Percentiles rank a stretch among this genome's conserved stretches.
These are phyloP conservation scores for Russula earlei DNA, from an alignment of 768 basidiomycete genomes.

Conservation along the genomic window DNA sequence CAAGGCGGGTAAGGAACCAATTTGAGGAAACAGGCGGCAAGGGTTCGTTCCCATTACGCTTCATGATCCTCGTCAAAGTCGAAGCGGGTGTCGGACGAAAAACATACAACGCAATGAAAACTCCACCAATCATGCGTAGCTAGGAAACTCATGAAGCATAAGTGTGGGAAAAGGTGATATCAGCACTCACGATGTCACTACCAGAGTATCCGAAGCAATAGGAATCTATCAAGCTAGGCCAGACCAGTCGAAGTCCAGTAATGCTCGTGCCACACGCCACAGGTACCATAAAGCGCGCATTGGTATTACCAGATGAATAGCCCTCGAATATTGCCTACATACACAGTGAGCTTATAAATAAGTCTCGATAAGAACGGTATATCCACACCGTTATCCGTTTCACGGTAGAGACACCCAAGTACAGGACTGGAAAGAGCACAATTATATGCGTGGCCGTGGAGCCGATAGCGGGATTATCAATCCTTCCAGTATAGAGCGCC, in stretches of 20 bases:
- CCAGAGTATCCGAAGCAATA: conserved; percentile 14
- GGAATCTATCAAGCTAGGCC: conserved; percentile 6
- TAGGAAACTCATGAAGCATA: background rate
- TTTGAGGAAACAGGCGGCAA: background rate
- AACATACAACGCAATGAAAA: conserved; percentile 14
- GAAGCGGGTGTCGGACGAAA: background rate
- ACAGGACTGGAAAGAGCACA: conserved; percentile 50
- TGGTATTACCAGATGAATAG: background rate
- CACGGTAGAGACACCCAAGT: conserved; percentile 40
- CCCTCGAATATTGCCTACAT: conserved; percentile 12
- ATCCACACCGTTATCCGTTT: conserved; percentile 33
- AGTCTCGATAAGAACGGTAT: background rate
- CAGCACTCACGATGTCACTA: conserved; percentile 16
- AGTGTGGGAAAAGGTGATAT: background rate
- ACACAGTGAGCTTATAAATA: background rate
- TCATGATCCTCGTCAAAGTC: background rate
- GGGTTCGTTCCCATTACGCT: background rate
- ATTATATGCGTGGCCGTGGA: conserved; percentile 47
- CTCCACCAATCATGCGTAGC: conserved; percentile 19
- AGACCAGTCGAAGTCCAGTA: conserved; percentile 10
- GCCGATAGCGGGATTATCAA: conserved; percentile 43
- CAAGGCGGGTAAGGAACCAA: conserved; percentile 17
- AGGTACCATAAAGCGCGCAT: conserved; percentile 14
- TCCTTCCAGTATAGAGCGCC: conserved; percentile 48
- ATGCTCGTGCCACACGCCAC: conserved; percentile 19